Evolutionary conservation across 1,284 basidiomycete species (phyloP).

Genomic region (Hypsizygus ulmarius): DNA sequence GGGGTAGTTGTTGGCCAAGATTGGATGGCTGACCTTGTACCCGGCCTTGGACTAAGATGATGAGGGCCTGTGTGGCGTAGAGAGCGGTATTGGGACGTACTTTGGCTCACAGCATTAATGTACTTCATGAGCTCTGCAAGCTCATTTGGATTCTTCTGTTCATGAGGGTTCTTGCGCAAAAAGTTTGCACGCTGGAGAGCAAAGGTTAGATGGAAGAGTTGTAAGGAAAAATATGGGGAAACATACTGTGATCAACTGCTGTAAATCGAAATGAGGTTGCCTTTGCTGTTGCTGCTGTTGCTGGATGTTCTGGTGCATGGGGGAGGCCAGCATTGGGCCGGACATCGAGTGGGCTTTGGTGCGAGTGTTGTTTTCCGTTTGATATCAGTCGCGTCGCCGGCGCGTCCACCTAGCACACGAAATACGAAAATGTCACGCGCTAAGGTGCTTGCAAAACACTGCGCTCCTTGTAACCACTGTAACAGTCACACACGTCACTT

Average conservation of each 20-base stretch:
- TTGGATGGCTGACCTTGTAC: constrained; percentile 20
- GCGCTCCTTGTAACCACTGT: background rate
- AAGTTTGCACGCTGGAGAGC: constrained; percentile 40
- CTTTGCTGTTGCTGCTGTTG: constrained; percentile 30
- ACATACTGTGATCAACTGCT: constrained; percentile 37
- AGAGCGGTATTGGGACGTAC: constrained; percentile 25
- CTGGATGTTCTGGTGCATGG: constrained; percentile 28
- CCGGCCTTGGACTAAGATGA: constrained; percentile 25
- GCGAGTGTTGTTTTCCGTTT: constrained; percentile 12
- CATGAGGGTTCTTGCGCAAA: constrained; percentile 45
- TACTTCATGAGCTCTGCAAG: constrained; percentile 44
- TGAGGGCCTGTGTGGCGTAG: constrained; percentile 10
- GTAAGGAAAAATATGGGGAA: constrained; percentile 13
- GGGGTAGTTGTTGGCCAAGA: constrained; percentile 26
- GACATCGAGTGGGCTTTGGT: constrained; percentile 26
- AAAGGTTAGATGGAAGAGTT: constrained; percentile 8
- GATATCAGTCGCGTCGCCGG: constrained; percentile 23
- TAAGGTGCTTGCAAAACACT: constrained; percentile 20
- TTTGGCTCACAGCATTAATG: constrained; percentile 38
- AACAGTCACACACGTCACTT: constrained; percentile 22
- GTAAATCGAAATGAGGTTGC: constrained; percentile 29
- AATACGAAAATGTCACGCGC: constrained; percentile 31
- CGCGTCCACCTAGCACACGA: constrained; percentile 16
- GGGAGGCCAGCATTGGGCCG: constrained; percentile 35
- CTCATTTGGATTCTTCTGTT: constrained; percentile 45